Percentiles rank a stretch among this genome's conserved stretches.
Evolutionary conservation across 352 stramenopile species (phyloP).

Genomic region (Elongisporangium undulatum): DNA sequence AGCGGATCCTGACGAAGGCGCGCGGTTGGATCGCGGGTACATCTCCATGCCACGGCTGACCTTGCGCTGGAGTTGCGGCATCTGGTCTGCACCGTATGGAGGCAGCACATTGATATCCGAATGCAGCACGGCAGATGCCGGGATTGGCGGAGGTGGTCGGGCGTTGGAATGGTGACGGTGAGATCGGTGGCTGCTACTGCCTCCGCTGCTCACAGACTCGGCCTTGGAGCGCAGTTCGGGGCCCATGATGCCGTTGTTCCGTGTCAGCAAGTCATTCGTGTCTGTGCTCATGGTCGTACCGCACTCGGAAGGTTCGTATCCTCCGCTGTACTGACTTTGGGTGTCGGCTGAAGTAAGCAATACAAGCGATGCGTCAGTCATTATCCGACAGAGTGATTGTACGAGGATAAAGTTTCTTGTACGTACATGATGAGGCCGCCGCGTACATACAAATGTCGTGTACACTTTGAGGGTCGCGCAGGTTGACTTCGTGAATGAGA

Average conservation of each 20-base stretch:
- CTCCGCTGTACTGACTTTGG: constrained; percentile 7
- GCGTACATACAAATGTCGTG: constrained; percentile 13
- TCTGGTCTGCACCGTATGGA: background rate
- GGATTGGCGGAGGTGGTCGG: background rate
- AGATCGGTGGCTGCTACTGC: background rate
- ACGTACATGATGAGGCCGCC: constrained; percentile 9
- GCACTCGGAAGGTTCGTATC: constrained; percentile 5
- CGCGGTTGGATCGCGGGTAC: background rate
- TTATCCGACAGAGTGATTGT: background rate
- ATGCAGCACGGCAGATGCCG: background rate
- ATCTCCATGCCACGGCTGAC: background rate
- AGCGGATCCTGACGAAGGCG: background rate
- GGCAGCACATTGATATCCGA: background rate
- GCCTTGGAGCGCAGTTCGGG: background rate
- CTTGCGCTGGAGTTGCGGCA: background rate
- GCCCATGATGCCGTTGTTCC: background rate
- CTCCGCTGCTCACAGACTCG: background rate
- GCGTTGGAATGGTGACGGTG: background rate
- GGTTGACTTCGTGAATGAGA: constrained; percentile 25
- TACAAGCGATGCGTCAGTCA: constrained; percentile 3
- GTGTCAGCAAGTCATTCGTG: constrained; percentile 6
- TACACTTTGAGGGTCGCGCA: constrained; percentile 20
- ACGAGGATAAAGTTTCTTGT: background rate
- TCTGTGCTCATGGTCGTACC: constrained; percentile 13
- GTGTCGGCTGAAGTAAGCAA: background rate